These are phyloP conservation scores for Rutstroemia sp. DNA, from an alignment of 2,329 filamentous ascomycete species.

Conservation along the genomic window DNA sequence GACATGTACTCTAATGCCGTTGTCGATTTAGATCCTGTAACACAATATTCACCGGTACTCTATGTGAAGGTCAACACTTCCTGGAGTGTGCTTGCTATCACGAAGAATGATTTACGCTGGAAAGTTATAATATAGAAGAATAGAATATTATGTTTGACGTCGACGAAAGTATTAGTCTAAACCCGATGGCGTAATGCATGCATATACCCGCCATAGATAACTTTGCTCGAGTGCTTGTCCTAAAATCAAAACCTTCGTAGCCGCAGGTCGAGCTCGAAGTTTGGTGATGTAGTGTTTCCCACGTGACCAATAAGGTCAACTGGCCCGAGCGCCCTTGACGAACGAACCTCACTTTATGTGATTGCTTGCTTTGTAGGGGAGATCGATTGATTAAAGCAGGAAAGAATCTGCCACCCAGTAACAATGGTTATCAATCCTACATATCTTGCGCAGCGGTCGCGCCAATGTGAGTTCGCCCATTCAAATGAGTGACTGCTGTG, in stretches of 20 bases:
- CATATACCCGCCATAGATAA: too few relatives aligned
- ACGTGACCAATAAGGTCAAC: neutral
- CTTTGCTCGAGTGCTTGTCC: neutral
- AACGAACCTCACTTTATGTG: slow-evolving; percentile 5
- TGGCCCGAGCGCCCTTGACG: slow-evolving; percentile 2
- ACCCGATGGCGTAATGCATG: too few relatives aligned
- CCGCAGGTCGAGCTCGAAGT: slow-evolving; percentile 8
- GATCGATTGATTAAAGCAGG: neutral
- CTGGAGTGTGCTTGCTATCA: too few relatives aligned
- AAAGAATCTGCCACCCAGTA: slow-evolving; percentile 15
- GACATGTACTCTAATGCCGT: too few relatives aligned
- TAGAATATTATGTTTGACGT: too few relatives aligned
- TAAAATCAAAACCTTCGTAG: slow-evolving; percentile 7
- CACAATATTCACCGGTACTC: too few relatives aligned
- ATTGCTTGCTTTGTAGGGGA: neutral
- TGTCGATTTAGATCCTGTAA: too few relatives aligned
- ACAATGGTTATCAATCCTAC: slow-evolving; percentile 87
- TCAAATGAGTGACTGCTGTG: neutral
- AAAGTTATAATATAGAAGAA: too few relatives aligned
- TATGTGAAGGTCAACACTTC: too few relatives aligned
- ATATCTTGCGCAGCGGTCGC: slow-evolving; percentile 76
- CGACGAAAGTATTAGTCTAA: too few relatives aligned
- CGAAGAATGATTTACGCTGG: too few relatives aligned
- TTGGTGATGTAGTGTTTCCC: neutral
- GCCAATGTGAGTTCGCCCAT: slow-evolving; percentile 55